Evolutionary conservation across 768 basidiomycete species (phyloP), one percentile per base, ranked within the genome.

Genomic region (Suillus alpinus): DNA sequence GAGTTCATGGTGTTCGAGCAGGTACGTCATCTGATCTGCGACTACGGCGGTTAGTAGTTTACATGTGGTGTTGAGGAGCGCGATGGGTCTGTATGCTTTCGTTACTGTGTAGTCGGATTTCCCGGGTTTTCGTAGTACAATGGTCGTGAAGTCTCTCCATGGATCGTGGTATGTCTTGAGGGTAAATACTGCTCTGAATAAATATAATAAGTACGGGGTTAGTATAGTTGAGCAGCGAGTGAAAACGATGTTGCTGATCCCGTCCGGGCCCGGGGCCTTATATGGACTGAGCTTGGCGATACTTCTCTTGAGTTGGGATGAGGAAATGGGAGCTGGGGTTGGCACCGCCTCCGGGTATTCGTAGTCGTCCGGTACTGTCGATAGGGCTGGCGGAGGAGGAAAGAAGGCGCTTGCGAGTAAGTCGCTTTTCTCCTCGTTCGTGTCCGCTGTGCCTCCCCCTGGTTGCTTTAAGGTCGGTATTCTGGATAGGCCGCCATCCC

Each of bases 81-180:
- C 72, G 3, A 82, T 78, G 0, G 79, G 81, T 0, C 73, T 56
- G 55, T 76, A 77, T 0, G 77, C 70, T 40, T 73, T 75, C 0
- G 77, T 56, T 1, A 67, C 34, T 0, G 65, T 69, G 64, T 82
- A 82, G 60, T 71, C 62, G 0, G 71, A 58, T 36, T 73, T 73
- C 0, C 75, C 75, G 0, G 77, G 78, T 59, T 82, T 80, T 0
- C 69, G 58, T 0, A 79, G 63, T 0, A 78, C 69, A 0, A 73
- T 59, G 10, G 72, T 76, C 0, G 57, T 70, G 37, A 67, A 76
- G 0, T 63, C 47, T 32, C 63, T 62, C 77, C 68, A 74, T 14
- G 59, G 32, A 0, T 43, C 29, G 4, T 63, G 65, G 49, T 65
- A 71, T 14, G 50, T 46, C 2, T 59, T 14, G 6, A 70, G 61